Base-by-base conservation (phyloP, 345 rosid genomes). In the Brassica carinata region DNA sequence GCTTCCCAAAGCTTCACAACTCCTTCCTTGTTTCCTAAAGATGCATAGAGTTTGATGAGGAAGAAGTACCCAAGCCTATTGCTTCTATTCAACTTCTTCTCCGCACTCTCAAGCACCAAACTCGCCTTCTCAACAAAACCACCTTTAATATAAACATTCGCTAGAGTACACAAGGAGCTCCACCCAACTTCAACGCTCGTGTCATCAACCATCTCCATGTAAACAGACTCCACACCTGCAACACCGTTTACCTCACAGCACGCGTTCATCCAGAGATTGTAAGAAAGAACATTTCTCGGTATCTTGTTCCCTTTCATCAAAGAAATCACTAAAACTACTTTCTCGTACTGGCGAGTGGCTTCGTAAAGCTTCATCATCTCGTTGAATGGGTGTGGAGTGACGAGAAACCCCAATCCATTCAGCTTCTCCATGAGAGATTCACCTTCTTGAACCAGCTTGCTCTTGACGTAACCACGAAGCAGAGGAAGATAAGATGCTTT, bases 281-380 rank as follows among this genome's bases (percentile, higher is more conserved):
- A 89, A 1, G 91, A 89, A 27, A 89, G 86, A 69, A 80, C 81
- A 81, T 84, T 86, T 70, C 85, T 82, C 8, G 88, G 84, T 71
- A 88, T 85, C 65, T 83, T 82, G 80, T 89, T 89, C 40, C 18
- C 69, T 68, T 85, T 87, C 96, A 88, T 91, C 77, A 85, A 69
- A 29, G 36, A 40, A 31, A 89, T 82, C 77, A 88, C 90, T 76
- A 80, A 43, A 13, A 63, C 82, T 2, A 88, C 91, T 85, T 88
- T 85, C 67, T 85, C 84, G 38, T 19, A 83, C 23, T 85, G 83
- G 26, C 78, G 71, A 10, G 78, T 81, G 0, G 86, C 71, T 64
- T 81, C 72, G 66, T 89, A 91, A 26, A 89, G 87, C 79, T 91
- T 89, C 94, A 88, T 87, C 88, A 89, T 89, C 76, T 91, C 93